Percentiles rank a stretch among this genome's conserved stretches.
phyloP scores from a whole-genome alignment of 108 stramenopile genomes.

The Discostella stelligeroides region DNA sequence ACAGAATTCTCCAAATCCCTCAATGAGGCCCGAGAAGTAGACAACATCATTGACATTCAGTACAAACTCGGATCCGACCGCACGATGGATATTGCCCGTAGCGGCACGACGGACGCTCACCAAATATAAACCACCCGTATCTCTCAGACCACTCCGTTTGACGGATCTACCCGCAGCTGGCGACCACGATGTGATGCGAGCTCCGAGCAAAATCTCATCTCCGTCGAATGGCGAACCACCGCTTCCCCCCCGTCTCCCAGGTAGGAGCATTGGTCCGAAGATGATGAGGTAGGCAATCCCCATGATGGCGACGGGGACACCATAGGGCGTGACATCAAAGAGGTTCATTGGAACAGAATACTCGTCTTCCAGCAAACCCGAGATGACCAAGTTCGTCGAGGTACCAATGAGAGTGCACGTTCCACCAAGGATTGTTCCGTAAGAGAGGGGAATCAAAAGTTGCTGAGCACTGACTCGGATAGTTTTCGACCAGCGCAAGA shows the following conservation, averaged over 20 bases:
- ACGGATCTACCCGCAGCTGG: slow-evolving; percentile 68
- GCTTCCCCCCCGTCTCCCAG: slow-evolving; percentile 42
- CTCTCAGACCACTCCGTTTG: slow-evolving; percentile 65
- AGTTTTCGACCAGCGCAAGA: slow-evolving; percentile 69
- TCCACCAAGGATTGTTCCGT: slow-evolving; percentile 77
- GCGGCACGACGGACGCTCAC: slow-evolving; percentile 73
- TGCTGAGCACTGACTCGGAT: slow-evolving; percentile 60
- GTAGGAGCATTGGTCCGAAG: slow-evolving; percentile 62
- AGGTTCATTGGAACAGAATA: slow-evolving; percentile 57
- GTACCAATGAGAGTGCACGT: slow-evolving; percentile 86
- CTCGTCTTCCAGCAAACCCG: slow-evolving; percentile 54
- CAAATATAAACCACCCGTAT: slow-evolving; percentile 75
- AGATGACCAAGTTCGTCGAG: slow-evolving; percentile 77
- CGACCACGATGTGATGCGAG: slow-evolving; percentile 66
- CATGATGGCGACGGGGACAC: slow-evolving; percentile 67
- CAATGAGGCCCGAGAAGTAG: slow-evolving; percentile 78
- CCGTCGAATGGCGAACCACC: slow-evolving; percentile 6
- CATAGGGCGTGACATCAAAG: slow-evolving; percentile 71
- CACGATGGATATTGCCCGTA: slow-evolving; percentile 76
- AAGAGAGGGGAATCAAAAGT: slow-evolving; percentile 74
- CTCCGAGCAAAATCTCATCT: slow-evolving; percentile 65
- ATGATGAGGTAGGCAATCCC: slow-evolving; percentile 69
- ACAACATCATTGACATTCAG: slow-evolving; percentile 74
- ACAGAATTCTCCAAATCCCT: slow-evolving; percentile 76
- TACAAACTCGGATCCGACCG: slow-evolving; percentile 79